Conservation (phyloP, 2,329 filamentous ascomycete species). For the Claviceps citrina region DNA sequence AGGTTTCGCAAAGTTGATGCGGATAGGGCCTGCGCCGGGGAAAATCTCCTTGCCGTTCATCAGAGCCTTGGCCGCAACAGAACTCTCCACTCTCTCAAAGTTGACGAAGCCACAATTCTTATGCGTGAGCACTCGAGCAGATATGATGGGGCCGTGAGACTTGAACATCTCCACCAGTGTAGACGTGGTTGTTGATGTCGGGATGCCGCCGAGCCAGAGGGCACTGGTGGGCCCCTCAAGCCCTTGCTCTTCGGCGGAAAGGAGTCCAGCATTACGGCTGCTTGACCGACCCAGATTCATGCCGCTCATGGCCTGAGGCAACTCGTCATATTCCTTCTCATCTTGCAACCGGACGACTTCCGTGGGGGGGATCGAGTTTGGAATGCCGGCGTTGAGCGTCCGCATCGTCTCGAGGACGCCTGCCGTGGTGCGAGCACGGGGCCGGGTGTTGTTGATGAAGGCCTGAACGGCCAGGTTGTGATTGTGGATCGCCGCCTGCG, state of each 20-base stretch:
- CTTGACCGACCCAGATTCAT: slow-evolving; percentile 57
- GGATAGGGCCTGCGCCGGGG: slow-evolving; percentile 82
- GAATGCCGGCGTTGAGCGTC: slow-evolving; percentile 50
- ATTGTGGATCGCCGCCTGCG: slow-evolving; percentile 60
- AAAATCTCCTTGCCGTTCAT: slow-evolving; percentile 98
- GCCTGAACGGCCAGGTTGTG: slow-evolving; percentile 90
- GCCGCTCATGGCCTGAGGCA: slow-evolving; percentile 68
- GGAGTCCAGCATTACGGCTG: slow-evolving; percentile 49
- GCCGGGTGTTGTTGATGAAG: slow-evolving; percentile 73
- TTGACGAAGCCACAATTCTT: slow-evolving; percentile 99
- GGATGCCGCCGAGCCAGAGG: slow-evolving; percentile 93
- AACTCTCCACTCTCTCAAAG: slow-evolving; percentile 82
- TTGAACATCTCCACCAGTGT: slow-evolving; percentile 92
- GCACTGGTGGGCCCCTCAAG: slow-evolving; percentile 84
- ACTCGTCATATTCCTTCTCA: slow-evolving; percentile 62
- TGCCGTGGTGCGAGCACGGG: slow-evolving; percentile 68
- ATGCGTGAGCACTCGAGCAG: slow-evolving; percentile 84
- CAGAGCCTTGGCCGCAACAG: slow-evolving; percentile 70
- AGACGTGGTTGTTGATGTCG: slow-evolving; percentile 88
- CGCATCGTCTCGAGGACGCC: slow-evolving; percentile 73
- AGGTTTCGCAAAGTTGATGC: slow-evolving; percentile 95
- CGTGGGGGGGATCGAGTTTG: slow-evolving; percentile 58
- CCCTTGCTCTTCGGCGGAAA: slow-evolving; percentile 61
- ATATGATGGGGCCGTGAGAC: slow-evolving; percentile 79
- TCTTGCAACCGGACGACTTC: slow-evolving; percentile 63